A percentile compares a stretch with the other conserved stretches of the same genome.
phyloP scores from a whole-genome alignment of 148 eudicot genomes.

The Spergularia marina region DNA sequence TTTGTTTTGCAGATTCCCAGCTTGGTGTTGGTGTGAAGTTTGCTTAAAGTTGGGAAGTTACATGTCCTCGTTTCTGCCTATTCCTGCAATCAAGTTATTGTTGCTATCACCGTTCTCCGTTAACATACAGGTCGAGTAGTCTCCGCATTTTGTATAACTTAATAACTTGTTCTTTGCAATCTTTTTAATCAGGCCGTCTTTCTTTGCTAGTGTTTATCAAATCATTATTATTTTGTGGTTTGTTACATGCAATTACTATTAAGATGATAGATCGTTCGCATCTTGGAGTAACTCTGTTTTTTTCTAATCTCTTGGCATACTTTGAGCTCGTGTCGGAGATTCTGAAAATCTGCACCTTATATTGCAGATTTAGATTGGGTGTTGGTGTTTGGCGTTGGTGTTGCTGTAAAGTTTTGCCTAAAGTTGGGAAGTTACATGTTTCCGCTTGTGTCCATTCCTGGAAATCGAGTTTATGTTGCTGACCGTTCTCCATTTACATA shows the following conservation, averaged over 20 bases:
- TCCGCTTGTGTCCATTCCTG: not conserved
- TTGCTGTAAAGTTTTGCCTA: not conserved
- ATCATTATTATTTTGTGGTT: too few relatives aligned
- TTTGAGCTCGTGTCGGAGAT: not conserved
- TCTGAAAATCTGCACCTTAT: not conserved
- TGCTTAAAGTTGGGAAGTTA: not conserved
- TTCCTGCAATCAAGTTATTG: not conserved
- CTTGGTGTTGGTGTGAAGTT: constrained; percentile 4
- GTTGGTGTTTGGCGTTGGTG: not conserved
- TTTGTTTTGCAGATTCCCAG: not conserved
- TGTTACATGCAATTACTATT: too few relatives aligned
- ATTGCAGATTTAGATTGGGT: not conserved
- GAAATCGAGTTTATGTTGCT: not conserved
- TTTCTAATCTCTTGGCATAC: not conserved
- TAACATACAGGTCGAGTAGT: not conserved
- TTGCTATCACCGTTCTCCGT: not conserved
- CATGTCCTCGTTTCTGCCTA: not conserved
- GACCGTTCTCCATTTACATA: not conserved
- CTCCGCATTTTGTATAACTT: not conserved
- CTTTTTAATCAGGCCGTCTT: too few relatives aligned
- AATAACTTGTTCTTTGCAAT: too few relatives aligned
- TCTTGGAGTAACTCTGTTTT: not conserved
- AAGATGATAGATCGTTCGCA: too few relatives aligned
- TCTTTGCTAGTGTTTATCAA: too few relatives aligned
- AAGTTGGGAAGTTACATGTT: not conserved